Evolutionary conservation across 2,329 filamentous ascomycete genomes (phyloP).

Genomic region (Xylariaceae sp.): DNA sequence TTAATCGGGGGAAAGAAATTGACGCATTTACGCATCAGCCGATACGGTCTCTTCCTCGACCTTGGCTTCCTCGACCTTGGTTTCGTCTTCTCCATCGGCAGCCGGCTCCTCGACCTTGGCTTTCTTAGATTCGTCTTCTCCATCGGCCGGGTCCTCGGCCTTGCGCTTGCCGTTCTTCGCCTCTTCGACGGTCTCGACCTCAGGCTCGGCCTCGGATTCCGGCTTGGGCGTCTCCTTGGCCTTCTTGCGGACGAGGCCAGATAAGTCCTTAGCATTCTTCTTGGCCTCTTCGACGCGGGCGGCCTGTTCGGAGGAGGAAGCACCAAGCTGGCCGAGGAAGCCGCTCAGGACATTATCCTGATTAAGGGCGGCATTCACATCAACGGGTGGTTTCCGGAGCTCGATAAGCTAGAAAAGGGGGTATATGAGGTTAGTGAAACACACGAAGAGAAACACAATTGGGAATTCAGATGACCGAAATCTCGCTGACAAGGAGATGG

Average conservation of each 20-base stretch:
- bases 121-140: constrained; percentile 11
- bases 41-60: constrained; percentile 1
- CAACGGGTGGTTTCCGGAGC: constrained; percentile 57
- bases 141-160: constrained; percentile 24
- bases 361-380: constrained; percentile 51
- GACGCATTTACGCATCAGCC: background rate
- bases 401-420: constrained; percentile 54
- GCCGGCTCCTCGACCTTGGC: constrained; percentile 6
- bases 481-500: constrained; percentile 21
- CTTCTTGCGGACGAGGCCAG: constrained; percentile 67
- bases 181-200: background rate
- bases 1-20: background rate
- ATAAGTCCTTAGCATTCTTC: constrained; percentile 67
- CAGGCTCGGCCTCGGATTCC: constrained; percentile 37
- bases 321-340: constrained; percentile 59
- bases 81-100: constrained; percentile 3
- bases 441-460: background rate
- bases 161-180: constrained; percentile 27
- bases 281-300: constrained; percentile 67
- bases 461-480: constrained; percentile 11
- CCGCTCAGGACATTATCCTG: constrained; percentile 49
- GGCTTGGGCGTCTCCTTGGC: constrained; percentile 34
- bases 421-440: constrained; percentile 16
- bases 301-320: constrained; percentile 54
- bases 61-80: constrained; percentile 12